Evolutionary conservation across 768 basidiomycete species (phyloP).

Genomic region (Leccinellum luteum): DNA sequence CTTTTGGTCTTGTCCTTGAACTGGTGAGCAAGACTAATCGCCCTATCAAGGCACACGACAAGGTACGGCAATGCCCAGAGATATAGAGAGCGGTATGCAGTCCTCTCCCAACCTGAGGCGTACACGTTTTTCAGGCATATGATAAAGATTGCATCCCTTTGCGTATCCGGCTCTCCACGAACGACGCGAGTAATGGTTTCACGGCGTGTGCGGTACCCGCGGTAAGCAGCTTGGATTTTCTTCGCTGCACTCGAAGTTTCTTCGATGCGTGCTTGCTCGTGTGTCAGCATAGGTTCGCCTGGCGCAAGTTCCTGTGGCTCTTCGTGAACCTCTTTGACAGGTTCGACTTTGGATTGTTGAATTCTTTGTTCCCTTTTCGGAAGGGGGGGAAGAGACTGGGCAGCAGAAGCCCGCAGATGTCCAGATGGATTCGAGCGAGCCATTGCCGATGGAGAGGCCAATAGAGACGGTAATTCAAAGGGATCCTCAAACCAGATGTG

Average conservation of each 20-base stretch:
- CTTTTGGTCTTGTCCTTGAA: slow-evolving; percentile 34
- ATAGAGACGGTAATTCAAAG: slow-evolving; percentile 29
- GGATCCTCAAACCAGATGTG: slow-evolving; percentile 29
- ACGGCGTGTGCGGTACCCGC: slow-evolving; percentile 6
- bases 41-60: slow-evolving; percentile 39
- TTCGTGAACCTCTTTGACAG: slow-evolving; percentile 8
- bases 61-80: slow-evolving; percentile 39
- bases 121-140: slow-evolving; percentile 29
- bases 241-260: slow-evolving; percentile 19
- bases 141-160: slow-evolving; percentile 23
- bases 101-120: slow-evolving; percentile 27
- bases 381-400: background rate
- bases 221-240: slow-evolving; percentile 22
- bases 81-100: slow-evolving; percentile 37
- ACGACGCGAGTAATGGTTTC: slow-evolving; percentile 6
- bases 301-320: slow-evolving; percentile 12
- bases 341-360: background rate
- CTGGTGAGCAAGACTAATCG: slow-evolving; percentile 22
- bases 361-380: background rate
- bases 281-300: slow-evolving; percentile 14
- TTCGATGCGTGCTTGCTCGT: slow-evolving; percentile 18
- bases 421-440: slow-evolving; percentile 13
- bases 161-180: slow-evolving; percentile 13
- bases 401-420: slow-evolving; percentile 17
- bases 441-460: slow-evolving; percentile 7